Evolutionary conservation across 495 filamentous ascomycete genomes (phyloP).

Genomic region (Hypoxylon rickii): DNA sequence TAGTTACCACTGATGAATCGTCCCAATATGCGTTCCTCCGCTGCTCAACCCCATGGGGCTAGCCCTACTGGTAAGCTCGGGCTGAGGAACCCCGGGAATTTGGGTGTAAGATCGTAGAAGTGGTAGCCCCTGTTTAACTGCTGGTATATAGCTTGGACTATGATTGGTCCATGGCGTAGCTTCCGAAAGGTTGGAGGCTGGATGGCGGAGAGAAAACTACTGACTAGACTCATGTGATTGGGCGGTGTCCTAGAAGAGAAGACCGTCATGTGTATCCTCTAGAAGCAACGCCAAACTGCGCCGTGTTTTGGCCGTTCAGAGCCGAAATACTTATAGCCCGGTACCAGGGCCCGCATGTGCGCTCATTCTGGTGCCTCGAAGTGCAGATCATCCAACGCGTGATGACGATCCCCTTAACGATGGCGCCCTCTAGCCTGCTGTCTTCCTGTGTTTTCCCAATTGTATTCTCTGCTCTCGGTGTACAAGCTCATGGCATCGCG

Average conservation of each 20-base stretch:
- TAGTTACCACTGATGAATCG: conserved; percentile 1
- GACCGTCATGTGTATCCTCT: conserved; percentile 2
- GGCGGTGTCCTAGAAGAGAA: conserved; percentile 8
- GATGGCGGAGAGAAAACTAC: not conserved
- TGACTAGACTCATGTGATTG: conserved; percentile 5
- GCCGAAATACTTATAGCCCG: conserved; percentile 12
- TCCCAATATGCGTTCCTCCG: conserved; percentile 1
- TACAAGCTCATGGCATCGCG: conserved; percentile 36
- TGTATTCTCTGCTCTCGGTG: conserved; percentile 26
- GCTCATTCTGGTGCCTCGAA: not conserved
- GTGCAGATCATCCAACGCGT: conserved; percentile 15
- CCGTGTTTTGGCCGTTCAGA: not conserved
- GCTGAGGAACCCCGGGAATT: conserved; percentile 14
- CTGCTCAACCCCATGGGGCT: conserved; percentile 23
- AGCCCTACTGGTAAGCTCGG: conserved; percentile 7
- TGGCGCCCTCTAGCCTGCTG: conserved; percentile 19
- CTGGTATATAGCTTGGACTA: too few species aligned
- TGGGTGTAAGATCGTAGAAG: too few species aligned
- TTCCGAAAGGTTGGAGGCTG: conserved; percentile 5
- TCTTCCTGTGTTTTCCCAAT: conserved; percentile 18
- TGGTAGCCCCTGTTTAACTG: too few species aligned
- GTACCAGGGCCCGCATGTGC: not conserved
- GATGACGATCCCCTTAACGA: conserved; percentile 12
- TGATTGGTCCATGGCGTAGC: conserved; percentile 9
- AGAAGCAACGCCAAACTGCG: conserved; percentile 8